Evolutionary conservation across 371 early-diverging fungal genomes (phyloP).

Genomic region (Mortierella sp.): DNA sequence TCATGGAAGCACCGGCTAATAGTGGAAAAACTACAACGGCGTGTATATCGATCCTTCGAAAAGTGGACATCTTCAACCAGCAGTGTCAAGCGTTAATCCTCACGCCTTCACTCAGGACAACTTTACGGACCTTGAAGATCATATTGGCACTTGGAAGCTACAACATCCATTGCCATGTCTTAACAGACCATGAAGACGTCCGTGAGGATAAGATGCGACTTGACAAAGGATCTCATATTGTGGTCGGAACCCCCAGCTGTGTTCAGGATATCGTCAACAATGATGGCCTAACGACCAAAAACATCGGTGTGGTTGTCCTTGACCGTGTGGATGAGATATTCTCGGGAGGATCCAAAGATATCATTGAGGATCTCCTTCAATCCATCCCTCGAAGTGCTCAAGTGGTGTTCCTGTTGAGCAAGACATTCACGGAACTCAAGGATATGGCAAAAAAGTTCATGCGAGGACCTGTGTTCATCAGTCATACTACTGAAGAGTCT

Average conservation of each 20-base stretch:
- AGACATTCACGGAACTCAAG: slow-evolving; percentile 87
- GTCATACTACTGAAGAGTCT: too few relatives aligned
- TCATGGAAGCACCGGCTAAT: slow-evolving; percentile 94
- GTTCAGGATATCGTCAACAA: slow-evolving; percentile 89
- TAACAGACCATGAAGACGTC: slow-evolving; percentile 87
- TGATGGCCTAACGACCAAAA: slow-evolving; percentile 72
- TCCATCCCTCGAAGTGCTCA: slow-evolving; percentile 81
- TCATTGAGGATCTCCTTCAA: slow-evolving; percentile 89
- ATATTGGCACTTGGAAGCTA: too few relatives aligned
- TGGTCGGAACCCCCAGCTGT: slow-evolving; percentile 68
- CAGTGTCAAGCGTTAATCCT: slow-evolving; percentile 87
- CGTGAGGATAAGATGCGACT: slow-evolving; percentile 73
- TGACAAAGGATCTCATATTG: slow-evolving; percentile 56
- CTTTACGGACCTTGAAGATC: slow-evolving; percentile 76
- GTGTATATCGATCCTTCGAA: slow-evolving; percentile 97
- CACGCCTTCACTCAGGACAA: slow-evolving; percentile 81
- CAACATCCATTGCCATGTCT: slow-evolving; percentile 78
- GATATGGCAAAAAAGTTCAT: slow-evolving; percentile 90
- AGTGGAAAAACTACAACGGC: too few relatives aligned
- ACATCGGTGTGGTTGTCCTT: slow-evolving; percentile 88
- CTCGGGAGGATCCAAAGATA: slow-evolving; percentile 89
- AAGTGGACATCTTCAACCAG: slow-evolving; percentile 86
- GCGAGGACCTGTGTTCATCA: slow-evolving; percentile 88
- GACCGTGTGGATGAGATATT: slow-evolving; percentile 97
- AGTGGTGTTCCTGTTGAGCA: slow-evolving; percentile 88